Evolutionary conservation across 495 filamentous ascomycete species (phyloP).

Genomic region (Choiromyces venosus): DNA sequence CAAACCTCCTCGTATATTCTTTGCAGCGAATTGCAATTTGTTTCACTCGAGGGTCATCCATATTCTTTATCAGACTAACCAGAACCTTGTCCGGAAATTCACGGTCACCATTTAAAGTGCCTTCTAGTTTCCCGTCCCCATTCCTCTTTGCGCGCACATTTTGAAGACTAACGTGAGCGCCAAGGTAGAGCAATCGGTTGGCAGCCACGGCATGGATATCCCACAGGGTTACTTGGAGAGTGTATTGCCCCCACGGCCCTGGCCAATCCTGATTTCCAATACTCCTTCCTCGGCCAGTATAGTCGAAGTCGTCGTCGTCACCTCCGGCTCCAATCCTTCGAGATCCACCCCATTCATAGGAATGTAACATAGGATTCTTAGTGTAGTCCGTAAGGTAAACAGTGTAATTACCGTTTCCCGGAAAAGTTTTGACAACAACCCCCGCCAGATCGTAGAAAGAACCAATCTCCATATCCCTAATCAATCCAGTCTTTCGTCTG

Average conservation of each 20-base stretch:
- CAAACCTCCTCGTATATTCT: slow-evolving; percentile 55
- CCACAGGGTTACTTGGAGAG: slow-evolving; percentile 67
- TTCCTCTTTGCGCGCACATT: slow-evolving; percentile 68
- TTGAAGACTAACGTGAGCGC: slow-evolving; percentile 58
- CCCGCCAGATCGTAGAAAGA: slow-evolving; percentile 66
- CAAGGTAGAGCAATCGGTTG: slow-evolving; percentile 52
- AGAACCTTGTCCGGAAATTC: slow-evolving; percentile 51
- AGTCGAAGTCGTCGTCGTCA: slow-evolving; percentile 28
- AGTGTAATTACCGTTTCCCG: slow-evolving; percentile 49
- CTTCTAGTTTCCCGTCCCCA: slow-evolving; percentile 59
- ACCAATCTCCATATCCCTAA: slow-evolving; percentile 57
- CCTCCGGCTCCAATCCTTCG: slow-evolving; percentile 16
- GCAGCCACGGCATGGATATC: slow-evolving; percentile 60
- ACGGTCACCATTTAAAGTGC: slow-evolving; percentile 61
- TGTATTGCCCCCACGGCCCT: slow-evolving; percentile 71
- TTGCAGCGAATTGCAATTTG: slow-evolving; percentile 59
- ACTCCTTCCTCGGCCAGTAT: slow-evolving; percentile 16
- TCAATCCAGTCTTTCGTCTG: slow-evolving; percentile 53
- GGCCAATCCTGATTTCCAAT: slow-evolving; percentile 51
- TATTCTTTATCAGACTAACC: slow-evolving; percentile 48
- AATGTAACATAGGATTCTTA: slow-evolving; percentile 48
- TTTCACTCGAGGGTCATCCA: slow-evolving; percentile 52
- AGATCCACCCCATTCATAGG: slow-evolving; percentile 50
- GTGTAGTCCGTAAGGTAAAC: slow-evolving; percentile 89
- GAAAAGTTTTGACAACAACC: slow-evolving; percentile 66